Percentiles rank a stretch among this genome's conserved stretches.
phyloP scores from a whole-genome alignment of 371 early-diverging fungal genomes.

The Circinella minor region DNA sequence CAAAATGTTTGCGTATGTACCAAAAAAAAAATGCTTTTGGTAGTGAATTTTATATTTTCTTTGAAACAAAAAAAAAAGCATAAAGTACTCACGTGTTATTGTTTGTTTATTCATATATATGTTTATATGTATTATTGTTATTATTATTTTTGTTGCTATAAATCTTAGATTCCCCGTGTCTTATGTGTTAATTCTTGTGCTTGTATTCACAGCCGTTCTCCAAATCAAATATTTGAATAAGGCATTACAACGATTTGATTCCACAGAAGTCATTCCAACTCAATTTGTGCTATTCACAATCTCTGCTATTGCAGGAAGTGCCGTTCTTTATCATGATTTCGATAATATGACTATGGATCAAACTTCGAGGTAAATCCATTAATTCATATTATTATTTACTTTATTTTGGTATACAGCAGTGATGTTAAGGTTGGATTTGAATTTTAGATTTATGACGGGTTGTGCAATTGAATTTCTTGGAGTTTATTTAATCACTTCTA shows the following conservation, averaged over 20 bases:
- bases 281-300: slow-evolving; percentile 82
- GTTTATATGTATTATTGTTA: not conserved
- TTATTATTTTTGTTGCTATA: not conserved
- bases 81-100: not conserved
- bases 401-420: not conserved
- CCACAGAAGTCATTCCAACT: slow-evolving; percentile 81
- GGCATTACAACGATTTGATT: slow-evolving; percentile 72
- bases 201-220: slow-evolving; percentile 69
- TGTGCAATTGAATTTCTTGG: slow-evolving; percentile 75
- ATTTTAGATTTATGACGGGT: slow-evolving; percentile 58
- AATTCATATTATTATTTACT: not conserved
- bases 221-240: slow-evolving; percentile 79
- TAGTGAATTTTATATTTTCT: not conserved
- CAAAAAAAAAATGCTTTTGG: too few relatives aligned
- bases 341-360: slow-evolving; percentile 60
- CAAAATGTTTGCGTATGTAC: slow-evolving; percentile 64
- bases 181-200: slow-evolving; percentile 64
- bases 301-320: slow-evolving; percentile 77
- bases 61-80: not conserved
- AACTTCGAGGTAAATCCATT: slow-evolving; percentile 29
- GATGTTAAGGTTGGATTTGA: not conserved
- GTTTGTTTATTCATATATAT: not conserved
- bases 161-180: slow-evolving; percentile 59
- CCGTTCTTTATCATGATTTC: slow-evolving; percentile 76
- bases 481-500: slow-evolving; percentile 75